These are phyloP conservation scores for Aurinia saxatilis DNA, from an alignment of 345 rosid species.

Conservation along the genomic window DNA sequence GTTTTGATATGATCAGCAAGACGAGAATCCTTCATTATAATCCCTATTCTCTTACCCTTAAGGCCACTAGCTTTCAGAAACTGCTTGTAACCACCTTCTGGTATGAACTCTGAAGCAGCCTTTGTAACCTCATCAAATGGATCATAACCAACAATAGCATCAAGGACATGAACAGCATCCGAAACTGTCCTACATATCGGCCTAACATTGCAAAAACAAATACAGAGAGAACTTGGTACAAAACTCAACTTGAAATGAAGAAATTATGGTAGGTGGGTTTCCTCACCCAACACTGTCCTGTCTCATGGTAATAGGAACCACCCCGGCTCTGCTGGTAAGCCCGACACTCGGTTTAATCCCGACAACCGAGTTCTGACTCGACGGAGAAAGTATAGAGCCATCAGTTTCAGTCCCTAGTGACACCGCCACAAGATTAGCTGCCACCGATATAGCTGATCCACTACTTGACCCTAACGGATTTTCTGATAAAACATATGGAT, in stretches of 20 bases:
- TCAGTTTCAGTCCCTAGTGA: slow-evolving; percentile 68
- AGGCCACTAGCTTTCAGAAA: slow-evolving; percentile 45
- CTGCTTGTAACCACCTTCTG: slow-evolving; percentile 48
- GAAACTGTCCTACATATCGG: slow-evolving; percentile 57
- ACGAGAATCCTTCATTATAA: slow-evolving; percentile 35
- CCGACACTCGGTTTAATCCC: slow-evolving; percentile 73
- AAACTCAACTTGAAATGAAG: not conserved
- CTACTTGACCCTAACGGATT: slow-evolving; percentile 67
- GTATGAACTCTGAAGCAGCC: slow-evolving; percentile 38
- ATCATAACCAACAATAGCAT: slow-evolving; percentile 53
- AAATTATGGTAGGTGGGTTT: not conserved
- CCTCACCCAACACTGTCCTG: slow-evolving; percentile 62
- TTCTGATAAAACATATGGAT: slow-evolving; percentile 55
- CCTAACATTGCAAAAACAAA: slow-evolving; percentile 29
- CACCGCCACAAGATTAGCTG: slow-evolving; percentile 57
- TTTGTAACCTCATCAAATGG: slow-evolving; percentile 40
- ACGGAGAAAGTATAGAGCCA: slow-evolving; percentile 60
- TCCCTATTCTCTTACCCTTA: slow-evolving; percentile 49
- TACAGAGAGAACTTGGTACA: not conserved
- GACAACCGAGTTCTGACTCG: slow-evolving; percentile 47
- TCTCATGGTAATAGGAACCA: slow-evolving; percentile 48
- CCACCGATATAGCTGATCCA: slow-evolving; percentile 68
- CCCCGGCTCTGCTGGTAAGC: slow-evolving; percentile 68
- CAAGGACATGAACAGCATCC: slow-evolving; percentile 54
- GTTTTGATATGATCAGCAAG: slow-evolving; percentile 39